Evolutionary conservation across 164 flowering plant genomes (phyloP), one percentile per base, ranked within the genome.

Genomic region (Platanus orientalis): DNA sequence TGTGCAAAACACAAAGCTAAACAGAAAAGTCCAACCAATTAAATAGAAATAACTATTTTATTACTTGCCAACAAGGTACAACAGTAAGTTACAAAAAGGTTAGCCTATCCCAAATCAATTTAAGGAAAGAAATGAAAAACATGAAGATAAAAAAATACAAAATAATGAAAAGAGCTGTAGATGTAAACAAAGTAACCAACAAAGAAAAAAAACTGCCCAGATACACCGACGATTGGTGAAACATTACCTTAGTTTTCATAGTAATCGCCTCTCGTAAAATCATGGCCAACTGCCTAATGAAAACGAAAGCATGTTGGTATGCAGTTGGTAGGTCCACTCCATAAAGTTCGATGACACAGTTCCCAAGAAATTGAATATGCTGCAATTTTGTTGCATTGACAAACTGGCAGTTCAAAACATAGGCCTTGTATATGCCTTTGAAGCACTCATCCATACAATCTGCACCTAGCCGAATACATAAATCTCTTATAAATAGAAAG

Each of bases 381-480:
- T 84, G 92, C 57, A 92, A 67, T 60, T 85, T 95, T 23, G 75
- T 70, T n/a, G 94, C 86, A 79, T 80, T 95, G 28, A 87, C 79
- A 71, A 76, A 84, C 39, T 74, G 86, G 73, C 96, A 92, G 59
- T 84, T 92, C 78, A 82, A 63, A 39, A 92, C 92, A 74, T 95
- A 95, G 42, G 88, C 90, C 80, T 89, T 94, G 73, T 94, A 94
- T 64, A 94, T 79, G 52, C 97, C 97, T 74, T 80, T 94, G 64
- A 89, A 80, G 78, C 90, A 88, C 54, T 83, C 84, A 68, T 91
- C 94, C 36, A 89, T 44, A 67, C 92, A 86, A 70, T 88, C 94
- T 40, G 97, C 78, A 65, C 97, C 97, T 60, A 89, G 74, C n/a
- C 88, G 83, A 53, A 91, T 71, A 67, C 96, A 94, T 39, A 87